A percentile compares a stretch with the other conserved stretches of the same genome.
These are phyloP conservation scores for Cordyceps militaris DNA, from an alignment of 2,329 filamentous ascomycete species.

Conservation along the genomic window DNA sequence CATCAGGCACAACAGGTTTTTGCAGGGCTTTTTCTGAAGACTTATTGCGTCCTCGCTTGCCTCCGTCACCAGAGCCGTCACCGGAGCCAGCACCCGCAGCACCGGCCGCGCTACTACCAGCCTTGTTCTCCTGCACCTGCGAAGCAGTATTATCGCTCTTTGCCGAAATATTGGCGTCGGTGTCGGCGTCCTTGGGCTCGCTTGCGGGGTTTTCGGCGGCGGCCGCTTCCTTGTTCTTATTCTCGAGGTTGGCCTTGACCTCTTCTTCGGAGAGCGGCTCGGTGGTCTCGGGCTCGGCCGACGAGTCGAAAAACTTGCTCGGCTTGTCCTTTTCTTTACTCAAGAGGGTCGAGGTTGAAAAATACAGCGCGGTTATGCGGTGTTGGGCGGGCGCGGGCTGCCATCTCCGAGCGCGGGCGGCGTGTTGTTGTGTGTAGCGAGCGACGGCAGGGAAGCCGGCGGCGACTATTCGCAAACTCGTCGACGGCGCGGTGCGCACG, in stretches of 20 bases:
- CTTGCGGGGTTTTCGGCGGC: slow-evolving; percentile 36
- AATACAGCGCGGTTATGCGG: slow-evolving; percentile 24
- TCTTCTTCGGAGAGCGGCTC: slow-evolving; percentile 48
- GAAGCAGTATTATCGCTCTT: slow-evolving; percentile 33
- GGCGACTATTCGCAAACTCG: slow-evolving; percentile 15
- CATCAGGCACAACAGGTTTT: slow-evolving; percentile 85
- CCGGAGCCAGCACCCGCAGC: slow-evolving; percentile 45
- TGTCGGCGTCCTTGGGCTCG: slow-evolving; percentile 36
- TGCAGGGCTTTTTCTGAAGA: slow-evolving; percentile 67
- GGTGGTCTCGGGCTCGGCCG: slow-evolving; percentile 30
- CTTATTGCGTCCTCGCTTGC: slow-evolving; percentile 67
- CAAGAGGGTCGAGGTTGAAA: slow-evolving; percentile 30
- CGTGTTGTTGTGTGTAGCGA: slow-evolving; percentile 21
- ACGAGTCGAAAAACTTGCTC: slow-evolving; percentile 43
- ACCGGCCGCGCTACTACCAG: slow-evolving; percentile 32
- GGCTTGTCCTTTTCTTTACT: slow-evolving; percentile 35
- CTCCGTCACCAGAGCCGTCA: slow-evolving; percentile 45
- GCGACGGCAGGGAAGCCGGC: slow-evolving; percentile 22
- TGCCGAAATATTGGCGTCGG: slow-evolving; percentile 38
- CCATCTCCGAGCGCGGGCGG: slow-evolving; percentile 27
- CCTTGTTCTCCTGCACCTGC: slow-evolving; percentile 45
- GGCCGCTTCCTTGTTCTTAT: slow-evolving; percentile 35
- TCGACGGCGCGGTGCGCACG: slow-evolving; percentile 20
- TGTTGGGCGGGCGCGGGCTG: slow-evolving; percentile 20
- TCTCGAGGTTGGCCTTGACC: slow-evolving; percentile 43